Evolutionary conservation across 805 yeast genomes (phyloP), one percentile per base, ranked within the genome.

Genomic region (Kodamaea neixiangensis): DNA sequence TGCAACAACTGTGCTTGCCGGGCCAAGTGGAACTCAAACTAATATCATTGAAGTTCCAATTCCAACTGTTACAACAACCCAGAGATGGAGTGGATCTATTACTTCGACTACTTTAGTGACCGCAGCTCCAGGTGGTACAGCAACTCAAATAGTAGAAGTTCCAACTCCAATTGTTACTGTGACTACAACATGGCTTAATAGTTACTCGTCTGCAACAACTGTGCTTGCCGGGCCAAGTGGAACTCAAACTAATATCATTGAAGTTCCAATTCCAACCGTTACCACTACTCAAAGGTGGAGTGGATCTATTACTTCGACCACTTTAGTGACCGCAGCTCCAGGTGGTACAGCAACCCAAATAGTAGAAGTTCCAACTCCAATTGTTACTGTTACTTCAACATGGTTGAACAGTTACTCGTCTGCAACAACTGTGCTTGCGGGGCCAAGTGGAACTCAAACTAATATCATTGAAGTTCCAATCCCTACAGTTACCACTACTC

Each of bases 31-130:
- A 2, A 53, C 56, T 5, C 47, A 13, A 17, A 31, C 58, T 20
- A 55, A 48, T 7, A 44, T 52, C 14, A 52, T 57, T 20, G 54
- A 51, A 7, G 45, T 51, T 31, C 58, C 60, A 10, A 11, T 44
- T 3, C 50, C 54, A 14, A 45, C 47, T 3, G 31, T 29, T 21
- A 21, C 43, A 4, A 22, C 21, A 15, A 31, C 51, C 7, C 10
- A 45, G 2, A 50, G 31, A 14, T 51, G 25, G 56, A 51, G 21
- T 19, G 52, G 22, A 13, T 33, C 7, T 49, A 50, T 1, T 38
- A 42, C 40, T 6, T 10, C 51, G 4, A 38, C 52, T 6, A 35
- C 44, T 5, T 48, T 52, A 14, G 38, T 19, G 13, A 40, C 45
- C 7, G 48, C 47, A 3, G 22, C 11, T 9, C 42, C 38, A 14